A percentile compares a stretch with the other conserved stretches of the same genome.
Evolutionary conservation across 495 filamentous ascomycete genomes (phyloP).

Genomic region (Lophiostoma macrostomum): DNA sequence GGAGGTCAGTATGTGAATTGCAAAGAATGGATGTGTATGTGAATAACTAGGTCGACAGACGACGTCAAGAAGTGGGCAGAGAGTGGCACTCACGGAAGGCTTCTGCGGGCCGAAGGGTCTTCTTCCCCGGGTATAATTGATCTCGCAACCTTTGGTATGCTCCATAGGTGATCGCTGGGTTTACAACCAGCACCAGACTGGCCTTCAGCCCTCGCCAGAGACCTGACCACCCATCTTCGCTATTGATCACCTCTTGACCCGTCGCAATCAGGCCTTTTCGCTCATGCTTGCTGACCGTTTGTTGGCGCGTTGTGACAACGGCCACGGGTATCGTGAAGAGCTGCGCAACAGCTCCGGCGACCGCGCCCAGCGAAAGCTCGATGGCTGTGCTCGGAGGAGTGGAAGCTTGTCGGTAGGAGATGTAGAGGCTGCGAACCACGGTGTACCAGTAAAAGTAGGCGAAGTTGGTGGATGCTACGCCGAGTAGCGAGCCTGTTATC

Average conservation of each 20-base stretch:
- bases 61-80: too few relatives aligned
- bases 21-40: slow-evolving; percentile 24
- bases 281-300: slow-evolving; percentile 81
- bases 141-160: slow-evolving; percentile 90
- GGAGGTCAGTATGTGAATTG: background rate
- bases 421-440: slow-evolving; percentile 76
- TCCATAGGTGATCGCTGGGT: slow-evolving; percentile 97
- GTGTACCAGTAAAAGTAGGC: slow-evolving; percentile 99
- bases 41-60: too few relatives aligned
- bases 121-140: slow-evolving; percentile 71
- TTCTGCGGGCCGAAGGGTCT: slow-evolving; percentile 76
- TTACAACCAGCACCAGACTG: slow-evolving; percentile 92
- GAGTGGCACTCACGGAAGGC: slow-evolving; percentile 77
- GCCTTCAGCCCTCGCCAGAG: slow-evolving; percentile 96
- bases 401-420: slow-evolving; percentile 60
- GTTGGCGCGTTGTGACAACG: slow-evolving; percentile 92
- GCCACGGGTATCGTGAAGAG: slow-evolving; percentile 95
- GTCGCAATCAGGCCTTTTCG: slow-evolving; percentile 87
- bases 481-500: slow-evolving; percentile 78
- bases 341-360: slow-evolving; percentile 88
- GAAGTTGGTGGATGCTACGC: slow-evolving; percentile 96
- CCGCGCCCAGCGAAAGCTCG: slow-evolving; percentile 83
- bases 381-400: slow-evolving; percentile 73
- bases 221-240: slow-evolving; percentile 85
- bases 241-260: slow-evolving; percentile 78